Percentiles rank a stretch among this genome's conserved stretches.
These are phyloP conservation scores for Phoma sp. DNA, from an alignment of 2,329 filamentous ascomycete species.

Conservation along the genomic window DNA sequence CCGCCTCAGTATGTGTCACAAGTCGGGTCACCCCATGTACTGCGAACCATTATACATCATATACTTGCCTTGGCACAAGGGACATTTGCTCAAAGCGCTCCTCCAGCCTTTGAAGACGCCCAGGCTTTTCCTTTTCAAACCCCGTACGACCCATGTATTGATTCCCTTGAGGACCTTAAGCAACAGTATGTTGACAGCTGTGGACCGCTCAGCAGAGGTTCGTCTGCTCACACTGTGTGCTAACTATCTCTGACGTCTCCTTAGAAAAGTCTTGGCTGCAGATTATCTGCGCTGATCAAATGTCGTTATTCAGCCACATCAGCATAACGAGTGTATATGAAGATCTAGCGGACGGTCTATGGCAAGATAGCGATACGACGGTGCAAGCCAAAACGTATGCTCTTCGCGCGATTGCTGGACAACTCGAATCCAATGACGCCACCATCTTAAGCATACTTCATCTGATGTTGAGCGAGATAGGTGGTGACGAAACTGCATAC, in stretches of 20 bases:
- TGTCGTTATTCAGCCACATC: slow-evolving; percentile 44
- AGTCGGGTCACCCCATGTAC: neutral
- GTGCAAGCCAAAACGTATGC: slow-evolving; percentile 42
- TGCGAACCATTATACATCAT: neutral
- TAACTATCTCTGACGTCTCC: slow-evolving; percentile 5
- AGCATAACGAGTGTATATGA: slow-evolving; percentile 42
- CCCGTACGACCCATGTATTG: neutral
- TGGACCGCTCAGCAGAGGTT: slow-evolving; percentile 32
- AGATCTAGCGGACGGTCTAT: slow-evolving; percentile 35
- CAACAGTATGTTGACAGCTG: slow-evolving; percentile 31
- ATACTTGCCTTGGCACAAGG: slow-evolving; percentile 20
- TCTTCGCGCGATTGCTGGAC: slow-evolving; percentile 35
- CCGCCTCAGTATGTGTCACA: neutral
- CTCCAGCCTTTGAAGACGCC: slow-evolving; percentile 26
- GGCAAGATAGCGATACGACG: slow-evolving; percentile 39
- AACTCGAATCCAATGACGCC: slow-evolving; percentile 35
- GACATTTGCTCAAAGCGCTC: slow-evolving; percentile 28
- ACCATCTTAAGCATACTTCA: slow-evolving; percentile 42
- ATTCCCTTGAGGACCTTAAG: slow-evolving; percentile 31
- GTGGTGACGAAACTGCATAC: slow-evolving; percentile 37
- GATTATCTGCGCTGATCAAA: slow-evolving; percentile 33
- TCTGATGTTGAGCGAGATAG: slow-evolving; percentile 41
- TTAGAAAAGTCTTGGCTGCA: slow-evolving; percentile 37
- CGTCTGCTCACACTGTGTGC: neutral
- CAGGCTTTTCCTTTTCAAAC: slow-evolving; percentile 35